A percentile compares a stretch with the other conserved stretches of the same genome.
Evolutionary conservation across 331 rosid genomes (phyloP).

Genomic region (Telfairia occidentalis): DNA sequence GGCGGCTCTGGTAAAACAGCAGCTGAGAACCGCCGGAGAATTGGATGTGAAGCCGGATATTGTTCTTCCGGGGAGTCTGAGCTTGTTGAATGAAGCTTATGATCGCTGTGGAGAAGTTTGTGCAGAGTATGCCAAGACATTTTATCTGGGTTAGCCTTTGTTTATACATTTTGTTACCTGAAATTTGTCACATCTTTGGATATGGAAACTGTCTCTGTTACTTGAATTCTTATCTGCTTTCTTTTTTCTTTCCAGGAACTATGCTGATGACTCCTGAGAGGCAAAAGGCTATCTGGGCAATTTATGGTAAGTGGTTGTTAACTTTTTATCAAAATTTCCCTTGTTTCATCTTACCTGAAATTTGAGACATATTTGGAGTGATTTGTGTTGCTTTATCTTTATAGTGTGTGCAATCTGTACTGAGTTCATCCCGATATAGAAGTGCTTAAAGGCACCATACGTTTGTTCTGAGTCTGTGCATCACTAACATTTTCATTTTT

Average conservation of each 20-base stretch:
- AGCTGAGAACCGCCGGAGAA: slow-evolving; percentile 38
- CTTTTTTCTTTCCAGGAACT: slow-evolving; percentile 39
- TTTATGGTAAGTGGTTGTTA: slow-evolving; percentile 47
- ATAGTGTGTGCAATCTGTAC: not conserved
- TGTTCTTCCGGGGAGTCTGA: slow-evolving; percentile 42
- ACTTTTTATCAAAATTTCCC: not conserved
- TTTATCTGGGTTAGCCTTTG: slow-evolving; percentile 73
- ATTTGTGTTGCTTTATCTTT: not conserved
- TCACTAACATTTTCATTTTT: not conserved
- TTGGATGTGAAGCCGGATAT: slow-evolving; percentile 48
- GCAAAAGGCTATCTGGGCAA: slow-evolving; percentile 84
- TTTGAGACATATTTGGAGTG: not conserved
- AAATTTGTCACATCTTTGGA: not conserved
- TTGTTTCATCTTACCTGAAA: not conserved
- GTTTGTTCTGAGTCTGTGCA: not conserved
- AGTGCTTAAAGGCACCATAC: not conserved
- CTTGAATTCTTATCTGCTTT: not conserved
- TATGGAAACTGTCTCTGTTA: not conserved
- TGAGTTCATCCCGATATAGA: not conserved
- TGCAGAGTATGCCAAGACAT: slow-evolving; percentile 88
- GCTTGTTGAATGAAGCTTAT: slow-evolving; percentile 72
- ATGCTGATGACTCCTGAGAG: slow-evolving; percentile 83
- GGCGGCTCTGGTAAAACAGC: slow-evolving; percentile 73
- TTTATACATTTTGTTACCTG: slow-evolving; percentile 4
- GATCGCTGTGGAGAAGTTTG: slow-evolving; percentile 86